Evolutionary conservation across 371 early-diverging fungal species (phyloP), one percentile per base, ranked within the genome.

Genomic region (Mucor velutinosus): DNA sequence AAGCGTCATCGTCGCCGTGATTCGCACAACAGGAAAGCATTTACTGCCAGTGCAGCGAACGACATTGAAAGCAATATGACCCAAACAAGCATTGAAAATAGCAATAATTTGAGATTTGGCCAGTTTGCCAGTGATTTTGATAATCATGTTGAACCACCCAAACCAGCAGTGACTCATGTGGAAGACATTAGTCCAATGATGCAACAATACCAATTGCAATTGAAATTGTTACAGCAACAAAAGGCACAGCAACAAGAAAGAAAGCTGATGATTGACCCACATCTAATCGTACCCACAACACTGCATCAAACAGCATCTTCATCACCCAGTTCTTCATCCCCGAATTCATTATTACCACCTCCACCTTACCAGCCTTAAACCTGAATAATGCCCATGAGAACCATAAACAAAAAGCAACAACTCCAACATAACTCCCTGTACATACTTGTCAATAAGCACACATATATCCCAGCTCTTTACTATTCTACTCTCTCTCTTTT

Each of bases 171-270:
- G 11, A 21, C 43, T 35, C 53, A 45, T 49, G 41, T 59, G 49
- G 61, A 53, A 68, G 64, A 63, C 10, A 17, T 64, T 1, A 66
- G 63, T 30, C 66, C 74, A 60, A 58, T 66, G 58, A 73, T 61
- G 64, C 74, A 73, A 43, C 74, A 73, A 21, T 41, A 74, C 47
- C 74, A 67, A 47, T 60, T 70, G 56, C 74, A 74, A 23, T 41
- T 63, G 27, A 57, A 62, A 35, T 15, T 70, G 35, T 25, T 61
- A 55, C 66, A 69, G 29, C 72, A 72, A 43, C 43, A 51, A 51
- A 51, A 51, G 21, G 51, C 51, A 8, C 51, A 70, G 41, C 29
- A 60, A 7, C 66, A 51, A 58, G 61, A 63, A n/a, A 49, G 53
- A 62, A 49, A 47, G 25, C 45, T 30, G 35, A 25, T 43, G 32